Conservation (phyloP, 306 rosid species). For the Potentilla sterilis region DNA sequence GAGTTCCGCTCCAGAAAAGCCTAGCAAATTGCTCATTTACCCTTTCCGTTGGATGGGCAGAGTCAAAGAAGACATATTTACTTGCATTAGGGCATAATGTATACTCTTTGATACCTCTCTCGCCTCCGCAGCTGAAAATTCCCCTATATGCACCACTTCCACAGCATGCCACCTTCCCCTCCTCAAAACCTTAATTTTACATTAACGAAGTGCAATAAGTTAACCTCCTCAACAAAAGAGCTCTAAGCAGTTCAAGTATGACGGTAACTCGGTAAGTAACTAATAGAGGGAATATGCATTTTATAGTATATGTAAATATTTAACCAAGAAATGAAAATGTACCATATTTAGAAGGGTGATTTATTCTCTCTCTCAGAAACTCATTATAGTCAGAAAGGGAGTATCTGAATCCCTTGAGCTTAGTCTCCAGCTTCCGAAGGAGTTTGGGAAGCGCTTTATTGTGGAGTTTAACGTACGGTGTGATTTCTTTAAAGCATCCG, state of each 20-base stretch:
- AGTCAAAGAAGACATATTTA: not conserved
- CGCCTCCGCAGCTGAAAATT: constrained; percentile 41
- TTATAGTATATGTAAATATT: too few species aligned
- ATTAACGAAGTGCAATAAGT: not conserved
- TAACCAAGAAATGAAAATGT: not conserved
- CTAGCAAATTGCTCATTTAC: constrained; percentile 28
- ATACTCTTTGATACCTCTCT: not conserved
- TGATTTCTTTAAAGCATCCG: not conserved
- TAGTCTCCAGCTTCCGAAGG: constrained; percentile 15
- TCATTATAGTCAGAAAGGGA: constrained; percentile 16
- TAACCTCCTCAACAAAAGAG: not conserved
- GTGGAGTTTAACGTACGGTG: constrained; percentile 7
- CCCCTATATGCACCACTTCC: constrained; percentile 59
- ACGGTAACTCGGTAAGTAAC: too few species aligned
- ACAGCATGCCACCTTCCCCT: constrained; percentile 5
- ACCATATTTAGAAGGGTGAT: constrained; percentile 30
- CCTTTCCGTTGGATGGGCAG: constrained; percentile 39
- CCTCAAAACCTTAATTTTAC: constrained; percentile 29
- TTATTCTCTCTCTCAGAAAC: constrained; percentile 7
- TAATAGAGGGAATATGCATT: not conserved
- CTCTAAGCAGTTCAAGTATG: too few species aligned
- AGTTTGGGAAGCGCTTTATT: constrained; percentile 14
- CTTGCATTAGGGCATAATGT: not conserved
- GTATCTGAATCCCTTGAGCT: constrained; percentile 29
- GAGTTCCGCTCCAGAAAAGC: constrained; percentile 36